Conservation (phyloP, 108 stramenopile species). For the Pseudonitzschia multistriata region DNA sequence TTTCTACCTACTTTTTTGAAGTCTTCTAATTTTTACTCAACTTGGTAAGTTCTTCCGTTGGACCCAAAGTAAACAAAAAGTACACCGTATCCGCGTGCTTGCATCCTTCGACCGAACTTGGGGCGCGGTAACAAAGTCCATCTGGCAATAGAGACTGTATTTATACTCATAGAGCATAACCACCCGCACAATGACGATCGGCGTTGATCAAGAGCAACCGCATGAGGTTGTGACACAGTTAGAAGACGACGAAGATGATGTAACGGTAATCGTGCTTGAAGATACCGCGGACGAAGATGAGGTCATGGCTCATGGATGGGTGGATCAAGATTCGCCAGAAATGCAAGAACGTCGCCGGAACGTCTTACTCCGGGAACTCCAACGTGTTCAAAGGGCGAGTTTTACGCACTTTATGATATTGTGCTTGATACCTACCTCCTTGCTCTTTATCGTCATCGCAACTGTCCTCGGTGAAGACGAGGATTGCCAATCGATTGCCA, state of each 20-base stretch:
- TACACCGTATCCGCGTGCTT: too few species aligned
- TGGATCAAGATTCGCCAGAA: constrained; percentile 47
- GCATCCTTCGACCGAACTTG: too few species aligned
- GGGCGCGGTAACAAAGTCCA: too few species aligned
- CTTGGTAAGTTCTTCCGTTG: too few species aligned
- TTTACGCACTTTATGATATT: constrained; percentile 77
- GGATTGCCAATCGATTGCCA: constrained; percentile 49
- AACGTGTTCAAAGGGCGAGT: constrained; percentile 76
- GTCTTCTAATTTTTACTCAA: too few species aligned
- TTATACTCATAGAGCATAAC: too few species aligned
- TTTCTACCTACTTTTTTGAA: too few species aligned
- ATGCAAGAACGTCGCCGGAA: constrained; percentile 50
- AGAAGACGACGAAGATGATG: constrained; percentile 37
- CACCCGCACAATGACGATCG: neutral
- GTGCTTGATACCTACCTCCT: constrained; percentile 75
- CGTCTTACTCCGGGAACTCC: constrained; percentile 54
- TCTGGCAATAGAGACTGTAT: too few species aligned
- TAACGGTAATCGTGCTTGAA: constrained; percentile 48
- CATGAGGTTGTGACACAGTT: neutral
- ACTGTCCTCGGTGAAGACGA: constrained; percentile 70
- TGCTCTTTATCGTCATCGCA: constrained; percentile 72
- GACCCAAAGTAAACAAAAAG: too few species aligned
- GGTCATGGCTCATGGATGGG: constrained; percentile 25
- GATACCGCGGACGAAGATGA: constrained; percentile 19
- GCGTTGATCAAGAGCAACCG: neutral